These are phyloP conservation scores for Hygrocybe punicea DNA, from an alignment of 768 basidiomycete species.

Conservation along the genomic window DNA sequence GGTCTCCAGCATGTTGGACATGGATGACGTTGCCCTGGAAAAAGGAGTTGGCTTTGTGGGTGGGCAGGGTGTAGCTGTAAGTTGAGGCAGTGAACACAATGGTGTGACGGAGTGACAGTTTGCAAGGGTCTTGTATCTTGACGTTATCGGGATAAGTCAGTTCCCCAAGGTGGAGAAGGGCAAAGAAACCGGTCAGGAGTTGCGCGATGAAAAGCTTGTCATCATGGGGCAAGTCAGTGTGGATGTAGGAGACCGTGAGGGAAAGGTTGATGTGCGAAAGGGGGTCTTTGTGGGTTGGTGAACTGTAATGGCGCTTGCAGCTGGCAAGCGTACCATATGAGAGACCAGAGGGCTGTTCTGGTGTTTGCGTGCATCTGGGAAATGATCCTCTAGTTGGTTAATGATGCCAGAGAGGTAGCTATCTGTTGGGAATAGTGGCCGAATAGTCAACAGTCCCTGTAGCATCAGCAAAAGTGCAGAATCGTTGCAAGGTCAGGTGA, in stretches of 20 bases:
- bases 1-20: background rate
- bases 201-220: conserved; percentile 16
- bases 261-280: no score
- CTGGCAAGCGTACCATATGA: conserved; percentile 11
- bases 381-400: no score
- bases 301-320: conserved; percentile 13
- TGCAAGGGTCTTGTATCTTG: background rate
- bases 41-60: no score
- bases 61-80: background rate
- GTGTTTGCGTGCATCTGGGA: conserved; percentile 10
- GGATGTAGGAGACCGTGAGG: no score
- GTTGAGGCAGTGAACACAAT: background rate
- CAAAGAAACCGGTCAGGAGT: conserved; percentile 16
- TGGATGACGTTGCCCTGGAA: conserved; percentile 27
- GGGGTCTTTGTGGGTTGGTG: no score
- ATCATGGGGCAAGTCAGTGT: no score
- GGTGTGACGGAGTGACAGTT: background rate
- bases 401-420: no score
- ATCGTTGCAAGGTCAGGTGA: no score
- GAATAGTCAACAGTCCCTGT: no score
- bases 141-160: no score
- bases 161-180: conserved; percentile 2
- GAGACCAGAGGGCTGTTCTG: conserved; percentile 4
- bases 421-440: no score
- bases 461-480: no score